Evolutionary conservation across 2,329 filamentous ascomycete species (phyloP).

Genomic region (Salinomyces thailandicus): DNA sequence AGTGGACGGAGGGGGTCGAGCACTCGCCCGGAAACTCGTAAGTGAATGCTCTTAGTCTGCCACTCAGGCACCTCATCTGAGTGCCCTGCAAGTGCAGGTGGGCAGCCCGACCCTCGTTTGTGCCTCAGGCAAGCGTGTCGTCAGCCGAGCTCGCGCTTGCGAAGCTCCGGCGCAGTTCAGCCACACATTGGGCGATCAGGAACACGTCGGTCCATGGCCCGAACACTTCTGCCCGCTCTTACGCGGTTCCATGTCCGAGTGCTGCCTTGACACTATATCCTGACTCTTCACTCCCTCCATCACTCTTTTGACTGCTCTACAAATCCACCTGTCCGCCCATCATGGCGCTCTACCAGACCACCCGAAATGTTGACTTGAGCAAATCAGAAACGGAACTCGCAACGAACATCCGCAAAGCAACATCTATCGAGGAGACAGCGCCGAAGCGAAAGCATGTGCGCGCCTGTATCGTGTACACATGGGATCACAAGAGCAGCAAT

Average conservation of each 20-base stretch:
- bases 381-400: slow-evolving; percentile 57
- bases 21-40: too few relatives aligned
- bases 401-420: slow-evolving; percentile 58
- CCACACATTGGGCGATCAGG: background rate
- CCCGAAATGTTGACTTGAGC: slow-evolving; percentile 51
- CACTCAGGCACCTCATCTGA: too few relatives aligned
- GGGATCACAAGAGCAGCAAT: slow-evolving; percentile 92
- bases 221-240: background rate
- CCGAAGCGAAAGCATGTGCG: slow-evolving; percentile 90
- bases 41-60: too few relatives aligned
- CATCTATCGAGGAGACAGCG: slow-evolving; percentile 49
- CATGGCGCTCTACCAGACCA: slow-evolving; percentile 31
- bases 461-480: slow-evolving; percentile 95
- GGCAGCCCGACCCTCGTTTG: too few relatives aligned
- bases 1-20: too few relatives aligned
- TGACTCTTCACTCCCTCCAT: background rate
- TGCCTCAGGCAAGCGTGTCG: background rate
- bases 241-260: background rate
- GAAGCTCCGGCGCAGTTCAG: slow-evolving; percentile 1
- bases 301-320: background rate
- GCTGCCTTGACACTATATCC: background rate
- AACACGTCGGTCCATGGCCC: background rate
- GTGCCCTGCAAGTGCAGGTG: too few relatives aligned
- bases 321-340: slow-evolving; percentile 1
- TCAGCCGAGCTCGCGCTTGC: slow-evolving; percentile 1